These are phyloP conservation scores for Mucor saturninus DNA, from an alignment of 371 early-diverging fungal genomes.

Conservation along the genomic window DNA sequence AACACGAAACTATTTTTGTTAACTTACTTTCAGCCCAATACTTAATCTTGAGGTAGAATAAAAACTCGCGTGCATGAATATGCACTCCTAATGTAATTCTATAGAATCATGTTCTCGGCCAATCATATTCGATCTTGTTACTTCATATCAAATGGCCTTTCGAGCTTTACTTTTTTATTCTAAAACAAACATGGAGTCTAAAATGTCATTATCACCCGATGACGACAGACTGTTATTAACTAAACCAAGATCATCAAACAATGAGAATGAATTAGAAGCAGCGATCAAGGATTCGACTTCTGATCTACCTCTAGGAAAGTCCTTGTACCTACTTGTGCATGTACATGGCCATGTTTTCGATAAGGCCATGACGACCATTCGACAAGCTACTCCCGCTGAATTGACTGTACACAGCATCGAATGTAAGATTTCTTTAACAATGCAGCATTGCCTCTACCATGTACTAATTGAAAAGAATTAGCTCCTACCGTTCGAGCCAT, in stretches of 20 bases:
- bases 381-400: slow-evolving; percentile 1
- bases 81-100: too few species aligned
- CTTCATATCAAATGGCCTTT: too few species aligned
- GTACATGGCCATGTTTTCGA: slow-evolving; percentile 21
- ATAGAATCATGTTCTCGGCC: too few species aligned
- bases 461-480: slow-evolving; percentile 1
- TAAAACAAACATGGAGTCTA: too few species aligned
- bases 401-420: slow-evolving; percentile 1
- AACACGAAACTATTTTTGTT: too few species aligned
- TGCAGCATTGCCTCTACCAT: too few species aligned
- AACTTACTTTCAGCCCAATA: too few species aligned
- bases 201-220: too few species aligned
- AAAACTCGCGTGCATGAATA: too few species aligned
- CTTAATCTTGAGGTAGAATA: too few species aligned
- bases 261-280: slow-evolving; percentile 7
- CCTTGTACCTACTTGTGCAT: slow-evolving; percentile 21
- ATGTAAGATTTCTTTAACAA: slow-evolving; percentile 10
- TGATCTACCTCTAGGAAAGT: slow-evolving; percentile 23
- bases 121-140: too few species aligned
- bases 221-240: not conserved
- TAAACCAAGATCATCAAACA: not conserved
- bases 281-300: slow-evolving; percentile 1
- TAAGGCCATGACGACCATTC: slow-evolving; percentile 8
- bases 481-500: slow-evolving; percentile 25
- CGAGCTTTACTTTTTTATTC: too few species aligned